Evolutionary conservation across 345 rosid genomes (phyloP), one percentile per base, ranked within the genome.

Genomic region (Nephelium lappaceum): DNA sequence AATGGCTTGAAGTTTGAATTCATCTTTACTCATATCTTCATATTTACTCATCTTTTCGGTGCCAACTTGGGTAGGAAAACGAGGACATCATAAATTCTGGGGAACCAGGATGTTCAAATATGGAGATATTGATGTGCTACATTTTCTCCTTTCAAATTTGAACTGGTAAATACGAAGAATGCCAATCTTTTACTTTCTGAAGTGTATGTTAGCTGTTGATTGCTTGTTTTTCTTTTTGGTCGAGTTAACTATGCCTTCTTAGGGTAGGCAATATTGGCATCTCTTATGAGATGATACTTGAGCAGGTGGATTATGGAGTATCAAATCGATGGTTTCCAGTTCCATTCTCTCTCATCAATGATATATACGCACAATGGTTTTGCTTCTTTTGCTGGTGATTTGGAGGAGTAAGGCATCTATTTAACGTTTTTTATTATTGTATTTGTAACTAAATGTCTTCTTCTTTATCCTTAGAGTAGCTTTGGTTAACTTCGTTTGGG

Each of bases 91-190:
- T 91, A 95, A 91, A 78, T 86, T 86, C 85, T 95, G 99, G 99
- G 99, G 97, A 70, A 95, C 99, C 71, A 88, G 99, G 81, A 95
- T 95, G 98, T 95, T 89, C 88, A 95, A 93, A 82, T 95, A 95
- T 69, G 95, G 88, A 16, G 98, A 95, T 78, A 90, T 87, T 77
- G 99, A 95, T 84, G 98, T 95, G 72, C 85, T 95, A 61, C 97
- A 93, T 43, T 95, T 82, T 86, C 95, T 95, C 83, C 88, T 95
- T 73, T 93, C 99, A 57, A 95, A 95, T 88, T 79, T 95, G 79
- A 93, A 95, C 86, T 93, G 99, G 99, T 95, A 93, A 87, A 75
- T 77, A 60, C 67, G 74, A 71, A 71, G 47, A n/a, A 49, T 42
- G 21, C 21, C 62, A 66, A 61, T 75, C 41, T 58, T 72, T 49